Evolutionary conservation across 2,329 filamentous ascomycete genomes (phyloP), one percentile per base, ranked within the genome.

Genomic region (Fusarium brachygibbosum): DNA sequence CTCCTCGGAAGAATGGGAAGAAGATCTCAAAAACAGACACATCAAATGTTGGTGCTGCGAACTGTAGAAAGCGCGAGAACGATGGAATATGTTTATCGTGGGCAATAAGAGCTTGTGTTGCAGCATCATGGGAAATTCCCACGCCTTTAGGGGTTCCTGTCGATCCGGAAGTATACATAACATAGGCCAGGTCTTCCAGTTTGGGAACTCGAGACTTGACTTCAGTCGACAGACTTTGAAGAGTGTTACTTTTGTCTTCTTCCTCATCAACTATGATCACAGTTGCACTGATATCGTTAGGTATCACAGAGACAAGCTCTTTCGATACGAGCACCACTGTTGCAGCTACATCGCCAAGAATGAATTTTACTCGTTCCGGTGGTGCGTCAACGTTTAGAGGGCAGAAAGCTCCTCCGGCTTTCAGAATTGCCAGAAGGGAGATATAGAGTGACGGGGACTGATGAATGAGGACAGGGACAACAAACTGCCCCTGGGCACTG

Each of bases 21-120:
- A 97, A 97, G 9, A 97, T 94, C 76, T 98, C 94, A 76, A 98
- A 98, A 8, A 97, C 91, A 0, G 93, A 97, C 10, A 98, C 94
- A 78, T 98, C 94, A 76, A 98, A 98, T 0, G 94, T 97, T 1
- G 94, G 93, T 5, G 93, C 91, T 6, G 94, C 94, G 77, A 97
- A 97, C 77, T 98, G 94, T 1, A 98, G 85, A 77, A 98, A 97
- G 45, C 93, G 87, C 17, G 83, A 83, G 75, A 97, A 97, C 0
- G 54, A 38, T 3, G 94, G 94, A 40, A 98, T 90, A 72, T 94
- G 89, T 46, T 82, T 84, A 74, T 97, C 86, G 75, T 98, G 94
- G 3, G 93, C 93, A 42, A 97, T 84, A 10, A 98, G 80, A 58
- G 92, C 93, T 77, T 97, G 94, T 0, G 92, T 91, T 10, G 87